A percentile compares a stretch with the other conserved stretches of the same genome.
phyloP scores from a whole-genome alignment of 305 asterid species.

The Fraxinus sp. region DNA sequence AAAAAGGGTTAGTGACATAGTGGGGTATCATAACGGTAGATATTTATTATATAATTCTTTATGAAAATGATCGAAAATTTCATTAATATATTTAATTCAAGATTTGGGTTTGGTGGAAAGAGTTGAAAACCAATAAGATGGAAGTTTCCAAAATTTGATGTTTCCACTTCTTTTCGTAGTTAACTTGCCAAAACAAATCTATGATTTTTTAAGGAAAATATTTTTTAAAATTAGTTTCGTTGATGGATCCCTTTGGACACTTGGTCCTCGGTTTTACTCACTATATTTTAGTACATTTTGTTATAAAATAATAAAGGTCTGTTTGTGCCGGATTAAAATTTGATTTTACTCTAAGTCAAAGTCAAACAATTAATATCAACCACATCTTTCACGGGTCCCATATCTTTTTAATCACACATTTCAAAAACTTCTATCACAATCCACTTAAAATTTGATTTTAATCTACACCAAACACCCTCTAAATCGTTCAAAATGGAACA shows the following conservation, averaged over 20 bases:
- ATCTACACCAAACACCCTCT: too few relatives aligned
- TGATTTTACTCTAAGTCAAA: too few relatives aligned
- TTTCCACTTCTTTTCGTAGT: not conserved
- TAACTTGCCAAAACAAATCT: not conserved
- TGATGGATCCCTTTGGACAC: not conserved
- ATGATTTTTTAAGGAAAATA: not conserved
- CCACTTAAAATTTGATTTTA: too few relatives aligned
- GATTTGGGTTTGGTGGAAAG: conserved; percentile 1
- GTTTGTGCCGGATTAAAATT: too few relatives aligned
- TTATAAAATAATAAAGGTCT: too few relatives aligned
- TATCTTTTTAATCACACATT: too few relatives aligned
- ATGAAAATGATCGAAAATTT: conserved; percentile 17
- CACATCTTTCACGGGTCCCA: too few relatives aligned
- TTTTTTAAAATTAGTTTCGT: not conserved
- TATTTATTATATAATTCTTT: not conserved
- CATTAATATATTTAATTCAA: conserved; percentile 11
- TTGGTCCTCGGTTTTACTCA: not conserved
- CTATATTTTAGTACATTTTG: not conserved
- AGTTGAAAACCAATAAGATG: conserved; percentile 14
- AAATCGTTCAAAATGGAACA: too few relatives aligned
- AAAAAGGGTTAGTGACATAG: not conserved
- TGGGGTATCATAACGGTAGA: conserved; percentile 23
- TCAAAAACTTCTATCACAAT: too few relatives aligned
- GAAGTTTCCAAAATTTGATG: not conserved
- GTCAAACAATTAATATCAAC: too few relatives aligned